Evolutionary conservation across 805 yeast species (phyloP).

Genomic region (Cyberlindnera meyerae): DNA sequence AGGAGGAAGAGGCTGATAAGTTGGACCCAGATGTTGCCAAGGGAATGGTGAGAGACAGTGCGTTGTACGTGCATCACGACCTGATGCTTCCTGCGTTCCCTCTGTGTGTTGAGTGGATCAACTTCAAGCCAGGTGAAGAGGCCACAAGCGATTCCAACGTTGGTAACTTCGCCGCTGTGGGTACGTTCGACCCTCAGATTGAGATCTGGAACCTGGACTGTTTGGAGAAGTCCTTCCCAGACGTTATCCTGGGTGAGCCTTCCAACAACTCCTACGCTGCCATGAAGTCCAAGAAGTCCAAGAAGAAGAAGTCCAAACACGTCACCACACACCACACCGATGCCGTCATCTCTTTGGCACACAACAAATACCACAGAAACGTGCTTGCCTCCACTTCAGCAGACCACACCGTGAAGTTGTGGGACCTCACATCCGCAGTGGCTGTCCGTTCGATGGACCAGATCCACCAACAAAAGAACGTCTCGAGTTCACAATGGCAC

Average conservation of each 20-base stretch:
- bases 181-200: constrained; percentile 95
- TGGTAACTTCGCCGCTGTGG: constrained; percentile 93
- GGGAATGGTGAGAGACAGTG: constrained; percentile 67
- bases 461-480: constrained; percentile 75
- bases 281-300: constrained; percentile 37
- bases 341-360: constrained; percentile 84
- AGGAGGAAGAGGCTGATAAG: constrained; percentile 61
- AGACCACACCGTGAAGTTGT: constrained; percentile 87
- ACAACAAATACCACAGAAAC: constrained; percentile 75
- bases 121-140: constrained; percentile 54
- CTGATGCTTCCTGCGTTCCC: constrained; percentile 97
- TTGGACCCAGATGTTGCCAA: constrained; percentile 68
- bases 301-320: constrained; percentile 44
- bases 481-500: constrained; percentile 88
- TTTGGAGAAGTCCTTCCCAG: constrained; percentile 92
- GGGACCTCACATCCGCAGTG: constrained; percentile 77
- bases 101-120: constrained; percentile 92
- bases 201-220: constrained; percentile 96
- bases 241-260: constrained; percentile 82
- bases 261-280: constrained; percentile 26
- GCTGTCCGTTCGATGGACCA: constrained; percentile 73
- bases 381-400: constrained; percentile 94
- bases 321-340: constrained; percentile 81
- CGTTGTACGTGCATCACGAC: constrained; percentile 92
- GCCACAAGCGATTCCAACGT: constrained; percentile 42